These are phyloP conservation scores for Pyricularia pennisetigena DNA, from an alignment of 2,329 filamentous ascomycete species.

Conservation along the genomic window DNA sequence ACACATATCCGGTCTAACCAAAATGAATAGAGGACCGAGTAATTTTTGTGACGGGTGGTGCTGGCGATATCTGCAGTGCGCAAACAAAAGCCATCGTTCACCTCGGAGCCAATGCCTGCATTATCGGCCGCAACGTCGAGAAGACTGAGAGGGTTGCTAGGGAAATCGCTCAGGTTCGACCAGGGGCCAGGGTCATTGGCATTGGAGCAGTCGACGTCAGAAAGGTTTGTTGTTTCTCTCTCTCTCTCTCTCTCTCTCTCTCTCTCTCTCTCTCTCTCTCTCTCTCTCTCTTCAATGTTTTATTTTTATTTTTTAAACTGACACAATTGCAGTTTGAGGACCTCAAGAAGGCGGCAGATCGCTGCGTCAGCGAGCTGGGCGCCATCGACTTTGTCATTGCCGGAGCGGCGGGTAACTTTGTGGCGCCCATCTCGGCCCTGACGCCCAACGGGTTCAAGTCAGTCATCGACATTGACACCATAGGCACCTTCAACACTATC, in stretches of 20 bases:
- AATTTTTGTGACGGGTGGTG: conserved; percentile 89
- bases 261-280: too few relatives aligned
- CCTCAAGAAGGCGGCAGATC: conserved; percentile 64
- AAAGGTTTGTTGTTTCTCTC: too few relatives aligned
- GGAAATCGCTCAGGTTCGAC: conserved; percentile 70
- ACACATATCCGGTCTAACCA: not conserved
- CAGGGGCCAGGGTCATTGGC: conserved; percentile 76
- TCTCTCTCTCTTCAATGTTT: too few relatives aligned
- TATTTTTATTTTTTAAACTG: too few relatives aligned
- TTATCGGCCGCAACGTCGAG: conserved; percentile 78
- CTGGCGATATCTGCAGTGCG: conserved; percentile 86
- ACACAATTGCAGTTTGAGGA: conserved; percentile 38
- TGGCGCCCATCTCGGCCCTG: conserved; percentile 73
- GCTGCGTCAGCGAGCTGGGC: conserved; percentile 74
- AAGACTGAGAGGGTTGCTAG: conserved; percentile 77
- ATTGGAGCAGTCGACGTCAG: conserved; percentile 75
- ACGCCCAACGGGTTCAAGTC: conserved; percentile 86
- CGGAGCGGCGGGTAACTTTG: conserved; percentile 91
- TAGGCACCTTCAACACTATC: conserved; percentile 89
- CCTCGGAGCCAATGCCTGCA: conserved; percentile 87
- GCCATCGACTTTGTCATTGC: conserved; percentile 89
- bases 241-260: too few relatives aligned
- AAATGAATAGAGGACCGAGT: conserved; percentile 67
- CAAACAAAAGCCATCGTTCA: conserved; percentile 88
- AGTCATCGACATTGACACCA: conserved; percentile 91